Evolutionary conservation across 2,329 filamentous ascomycete genomes (phyloP), one percentile per base, ranked within the genome.

Genomic region (Fusarium compactum): DNA sequence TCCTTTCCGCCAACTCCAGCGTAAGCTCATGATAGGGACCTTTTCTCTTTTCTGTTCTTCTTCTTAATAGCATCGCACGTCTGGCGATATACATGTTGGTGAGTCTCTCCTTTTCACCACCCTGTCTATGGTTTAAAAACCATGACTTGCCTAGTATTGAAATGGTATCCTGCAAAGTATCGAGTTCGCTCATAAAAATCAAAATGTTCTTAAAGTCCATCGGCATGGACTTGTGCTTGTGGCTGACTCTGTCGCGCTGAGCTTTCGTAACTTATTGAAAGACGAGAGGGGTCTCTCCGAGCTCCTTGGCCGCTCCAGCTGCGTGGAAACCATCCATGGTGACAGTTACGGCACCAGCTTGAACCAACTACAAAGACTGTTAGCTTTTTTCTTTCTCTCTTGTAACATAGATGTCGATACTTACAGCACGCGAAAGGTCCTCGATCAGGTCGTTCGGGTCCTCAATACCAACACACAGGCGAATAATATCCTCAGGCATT

Each of bases 401-500:
- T 8, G 34, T 32, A 25, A 30, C 22, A 6, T 44, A 6, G 47
- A 54, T 40, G 27, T n/a, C 24, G 8, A 46, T 38, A 90, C 93
- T 86, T 89, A 97, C 94, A 74, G 96, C 96, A 74, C 94, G 90
- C 67, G 91, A 92, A 63, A 99, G 83, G 81, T 99, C 96, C 77
- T 98, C 95, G 77, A 98, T 93, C 76, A 99, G 80, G 83, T 99
- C 96, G 74, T 94, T 89, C 6, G 87, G 89, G 80, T 99, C 96
- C 80, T 99, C 96, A 76, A 99, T 99, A 47, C 96, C 96, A 46
- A 99, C 94, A 78, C 96, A 99, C 58, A 99, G 82, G 59, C 96
- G 88, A 76, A 99, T 98, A 65, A 99, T 92, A 79, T 99, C 96
- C 82, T 99, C 96, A 14, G 96, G 96, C 90, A 99, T 92, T 71